Base-by-base conservation (phyloP, 768 basidiomycete species). In the Hypholoma fasciculare region DNA sequence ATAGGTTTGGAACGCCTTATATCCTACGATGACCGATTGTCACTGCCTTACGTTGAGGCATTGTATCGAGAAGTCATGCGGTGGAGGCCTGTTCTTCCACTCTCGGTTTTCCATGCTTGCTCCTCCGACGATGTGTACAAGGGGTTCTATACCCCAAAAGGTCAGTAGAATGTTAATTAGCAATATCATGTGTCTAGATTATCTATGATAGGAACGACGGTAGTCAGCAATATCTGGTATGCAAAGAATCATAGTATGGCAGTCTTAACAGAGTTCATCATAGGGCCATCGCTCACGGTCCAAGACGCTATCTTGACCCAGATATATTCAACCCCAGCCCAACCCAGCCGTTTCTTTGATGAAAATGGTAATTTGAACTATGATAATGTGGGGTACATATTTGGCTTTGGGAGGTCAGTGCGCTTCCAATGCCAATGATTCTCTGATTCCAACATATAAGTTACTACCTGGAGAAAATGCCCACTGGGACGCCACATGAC, bases 221-320 rank as follows among this genome's bases (percentile, higher is more conserved):
- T 54, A 16, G 40, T 47, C 20, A 37, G 44, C 19, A 54, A 54
- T 38, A 47, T 54, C 7, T 54, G 54, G 54, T 54, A n/a, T 1
- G 54, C n/a, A 7, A 3, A 2, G 7, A 26, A 9, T 7, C 8
- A 26, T 6, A 7, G 27, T n/a, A 12, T 9, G 1, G 4, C 13
- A 17, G n/a, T n/a, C n/a, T n/a, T n/a, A n/a, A n/a, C n/a, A n/a
- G n/a, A 11, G 19, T 19, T 19, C 30, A 20, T 27, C 16, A 26
- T 62, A 56, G 27, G 67, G 67, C 40, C 7, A 16, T 57, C 78
- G 30, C 58, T 69, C 13, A 49, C 38, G 8, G 54, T 48, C 26
- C 66, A 62, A 12, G 54, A 65, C 1, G 49, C 62, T 20, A 60
- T 65, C 37, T 36, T 42, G 30, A 40, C 52, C 9, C 66, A 67